phyloP scores from a whole-genome alignment of 225 moss, liverwort and hornwort species.

The Climacium dendroides region DNA sequence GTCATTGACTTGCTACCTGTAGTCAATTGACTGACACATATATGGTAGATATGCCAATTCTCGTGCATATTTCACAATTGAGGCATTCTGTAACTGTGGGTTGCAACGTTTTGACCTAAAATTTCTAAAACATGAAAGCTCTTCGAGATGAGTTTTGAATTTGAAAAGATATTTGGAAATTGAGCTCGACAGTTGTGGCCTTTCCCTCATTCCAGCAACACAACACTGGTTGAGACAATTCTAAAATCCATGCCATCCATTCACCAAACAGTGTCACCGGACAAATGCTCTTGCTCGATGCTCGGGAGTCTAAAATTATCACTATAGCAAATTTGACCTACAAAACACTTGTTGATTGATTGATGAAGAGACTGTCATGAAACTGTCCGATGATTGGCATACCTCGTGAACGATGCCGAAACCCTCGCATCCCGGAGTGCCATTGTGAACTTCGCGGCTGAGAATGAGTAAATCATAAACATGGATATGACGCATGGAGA shows the following conservation, averaged over 20 bases:
- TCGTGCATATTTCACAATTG: not conserved
- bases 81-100: not conserved
- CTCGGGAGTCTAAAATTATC: not conserved
- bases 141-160: not conserved
- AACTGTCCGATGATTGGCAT: not conserved
- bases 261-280: too few species aligned
- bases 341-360: not conserved
- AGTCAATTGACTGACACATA: not conserved
- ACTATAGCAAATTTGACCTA: not conserved
- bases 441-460: not conserved
- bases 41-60: not conserved
- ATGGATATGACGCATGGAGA: not conserved
- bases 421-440: not conserved
- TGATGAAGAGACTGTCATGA: not conserved
- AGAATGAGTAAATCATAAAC: not conserved
- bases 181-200: not conserved
- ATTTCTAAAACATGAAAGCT: not conserved
- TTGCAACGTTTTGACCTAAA: not conserved
- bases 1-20: not conserved
- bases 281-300: not conserved
- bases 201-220: not conserved
- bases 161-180: not conserved
- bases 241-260: not conserved
- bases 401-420: not conserved
- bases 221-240: not conserved